Conservation (phyloP, 176 grass and related monocot species). For the Guadua angustifolia region DNA sequence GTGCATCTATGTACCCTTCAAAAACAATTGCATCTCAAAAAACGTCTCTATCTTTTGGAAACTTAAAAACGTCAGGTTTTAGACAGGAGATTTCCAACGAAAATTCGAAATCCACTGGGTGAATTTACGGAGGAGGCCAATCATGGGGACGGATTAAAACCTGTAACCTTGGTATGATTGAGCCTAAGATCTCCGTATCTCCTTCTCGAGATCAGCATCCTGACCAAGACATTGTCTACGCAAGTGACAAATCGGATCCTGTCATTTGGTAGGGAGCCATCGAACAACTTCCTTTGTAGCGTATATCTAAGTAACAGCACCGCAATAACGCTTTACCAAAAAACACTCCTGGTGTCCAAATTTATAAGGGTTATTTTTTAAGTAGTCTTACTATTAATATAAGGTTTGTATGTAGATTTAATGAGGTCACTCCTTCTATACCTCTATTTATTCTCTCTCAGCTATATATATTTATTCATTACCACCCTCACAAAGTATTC, state of each 20-base stretch:
- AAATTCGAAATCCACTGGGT: background rate
- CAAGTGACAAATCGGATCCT: conserved; percentile 25
- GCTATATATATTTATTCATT: no score
- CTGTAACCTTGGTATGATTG: background rate
- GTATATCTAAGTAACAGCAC: background rate
- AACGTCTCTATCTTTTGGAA: background rate
- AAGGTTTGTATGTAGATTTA: no score
- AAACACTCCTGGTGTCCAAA: no score
- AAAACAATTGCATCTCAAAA: background rate
- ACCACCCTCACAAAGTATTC: no score
- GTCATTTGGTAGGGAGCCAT: background rate
- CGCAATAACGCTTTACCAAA: background rate
- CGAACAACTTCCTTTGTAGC: background rate
- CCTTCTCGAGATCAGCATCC: background rate
- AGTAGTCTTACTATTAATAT: no score
- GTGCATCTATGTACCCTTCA: background rate
- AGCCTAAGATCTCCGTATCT: background rate
- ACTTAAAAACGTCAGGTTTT: background rate
- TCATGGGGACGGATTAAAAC: background rate
- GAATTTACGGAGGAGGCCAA: background rate
- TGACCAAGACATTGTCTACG: background rate
- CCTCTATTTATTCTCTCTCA: no score
- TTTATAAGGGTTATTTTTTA: no score
- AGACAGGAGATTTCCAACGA: background rate
- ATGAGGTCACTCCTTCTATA: no score